Evolutionary conservation across 2,329 filamentous ascomycete species (phyloP), one percentile per base, ranked within the genome.

Genomic region (Tolypocladium nubicola): DNA sequence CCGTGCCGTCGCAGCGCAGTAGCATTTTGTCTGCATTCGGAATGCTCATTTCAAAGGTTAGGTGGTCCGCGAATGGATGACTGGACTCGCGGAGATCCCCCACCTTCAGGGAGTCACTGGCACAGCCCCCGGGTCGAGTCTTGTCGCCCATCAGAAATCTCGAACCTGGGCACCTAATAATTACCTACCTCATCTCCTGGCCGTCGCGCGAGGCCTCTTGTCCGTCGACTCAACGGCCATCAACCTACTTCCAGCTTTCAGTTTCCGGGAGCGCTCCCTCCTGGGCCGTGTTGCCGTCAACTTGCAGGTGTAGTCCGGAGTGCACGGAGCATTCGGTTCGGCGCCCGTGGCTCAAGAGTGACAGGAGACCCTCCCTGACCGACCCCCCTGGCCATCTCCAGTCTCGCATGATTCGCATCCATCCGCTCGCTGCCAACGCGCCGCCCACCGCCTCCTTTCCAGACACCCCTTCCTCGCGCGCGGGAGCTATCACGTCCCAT

Each of bases 401-500:
- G 23, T 47, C 47, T n/a, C 30, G 47, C 26, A 19, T 30, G 41
- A 45, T 45, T 45, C 41, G 41, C 41, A 23, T 47, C 45, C 26
- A 16, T 35, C 37, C 40, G 38, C 11, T 11, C 38, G 52, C 43
- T 50, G 54, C 50, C 50, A 49, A 53, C 56, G 37, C 56, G 30
- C 35, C 54, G 52, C n/a, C 53, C 55, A 57, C 53, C 33, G 40
- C 52, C 35, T 53, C 38, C 40, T 58, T 52, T 59, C 59, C 59
- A 61, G 47, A 57, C 45, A 49, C 39, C 39, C 16, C 54, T 23
- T 49, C n/a, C 52, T 49, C 59, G 19, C 47, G 30, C 35, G 21
- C 39, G 41, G 33, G 9, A 52, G 55, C 45, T 53, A 59, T 63
- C 66, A 63, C 63, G 59, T 65, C 62, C 58, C 61, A 57, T 62